A percentile compares a stretch with the other conserved stretches of the same genome.
phyloP scores from a whole-genome alignment of 768 basidiomycete species.

The Astraeus odoratus region DNA sequence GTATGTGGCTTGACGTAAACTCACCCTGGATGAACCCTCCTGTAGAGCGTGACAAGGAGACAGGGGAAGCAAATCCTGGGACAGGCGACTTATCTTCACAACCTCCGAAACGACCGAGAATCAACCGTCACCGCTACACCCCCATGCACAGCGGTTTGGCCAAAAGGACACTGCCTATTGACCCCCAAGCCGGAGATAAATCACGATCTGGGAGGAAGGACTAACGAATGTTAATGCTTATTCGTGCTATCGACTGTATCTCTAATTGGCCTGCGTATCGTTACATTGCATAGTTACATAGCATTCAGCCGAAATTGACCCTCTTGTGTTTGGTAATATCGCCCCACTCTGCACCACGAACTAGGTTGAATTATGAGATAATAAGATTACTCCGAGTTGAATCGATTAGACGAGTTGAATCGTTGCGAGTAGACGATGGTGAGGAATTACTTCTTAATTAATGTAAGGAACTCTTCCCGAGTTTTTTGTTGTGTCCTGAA shows the following conservation, averaged over 20 bases:
- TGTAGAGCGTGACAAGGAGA: constrained; percentile 61
- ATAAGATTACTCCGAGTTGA: constrained; percentile 28
- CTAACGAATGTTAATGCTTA: constrained; percentile 18
- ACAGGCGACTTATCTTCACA: constrained; percentile 32
- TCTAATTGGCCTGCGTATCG: constrained; percentile 9
- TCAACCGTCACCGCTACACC: constrained; percentile 48
- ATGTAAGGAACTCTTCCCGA: constrained; percentile 89
- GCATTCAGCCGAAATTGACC: constrained; percentile 6
- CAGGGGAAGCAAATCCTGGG: constrained; percentile 30
- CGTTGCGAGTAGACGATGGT: constrained; percentile 18
- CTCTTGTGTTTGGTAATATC: constrained; percentile 1
- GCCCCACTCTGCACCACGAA: constrained; percentile 7
- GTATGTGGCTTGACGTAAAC: neutral
- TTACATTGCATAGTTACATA: constrained; percentile 16
- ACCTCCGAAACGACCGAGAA: constrained; percentile 54
- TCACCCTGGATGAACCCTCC: constrained; percentile 4
- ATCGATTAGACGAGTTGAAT: constrained; percentile 43
- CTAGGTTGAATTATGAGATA: constrained; percentile 16
- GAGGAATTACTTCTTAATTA: constrained; percentile 50
- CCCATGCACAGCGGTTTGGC: constrained; percentile 39
- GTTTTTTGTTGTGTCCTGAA: constrained; percentile 99
- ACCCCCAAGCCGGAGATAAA: constrained; percentile 55
- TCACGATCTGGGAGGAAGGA: constrained; percentile 48
- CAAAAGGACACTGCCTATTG: constrained; percentile 55
- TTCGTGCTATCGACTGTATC: constrained; percentile 8